Conservation (phyloP, 768 basidiomycete species). For the button mushroom (Agaricus bisporus) region DNA sequence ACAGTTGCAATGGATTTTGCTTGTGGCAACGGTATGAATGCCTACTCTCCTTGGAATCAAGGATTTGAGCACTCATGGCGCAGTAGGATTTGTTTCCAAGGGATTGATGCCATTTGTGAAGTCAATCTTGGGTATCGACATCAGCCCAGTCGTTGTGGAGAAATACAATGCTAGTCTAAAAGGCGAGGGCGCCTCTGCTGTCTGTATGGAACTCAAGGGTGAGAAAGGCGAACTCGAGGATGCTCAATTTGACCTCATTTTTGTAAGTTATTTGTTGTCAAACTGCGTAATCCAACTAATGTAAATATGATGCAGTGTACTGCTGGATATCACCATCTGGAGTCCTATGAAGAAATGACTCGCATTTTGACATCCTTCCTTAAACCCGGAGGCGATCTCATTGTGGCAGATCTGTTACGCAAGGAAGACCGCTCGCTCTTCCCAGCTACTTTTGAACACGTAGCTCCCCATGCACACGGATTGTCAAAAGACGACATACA, state of each 20-base stretch:
- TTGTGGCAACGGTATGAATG: conserved; percentile 55
- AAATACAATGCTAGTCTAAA: conserved; percentile 46
- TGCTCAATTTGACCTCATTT: conserved; percentile 54
- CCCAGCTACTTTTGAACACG: conserved; percentile 22
- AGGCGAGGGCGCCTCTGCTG: conserved; percentile 50
- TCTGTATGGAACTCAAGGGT: conserved; percentile 40
- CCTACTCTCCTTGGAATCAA: background rate
- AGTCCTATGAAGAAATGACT: conserved; percentile 45
- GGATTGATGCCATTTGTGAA: conserved; percentile 50
- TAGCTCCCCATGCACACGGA: conserved; percentile 42
- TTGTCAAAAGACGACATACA: conserved; percentile 37
- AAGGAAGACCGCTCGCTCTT: conserved; percentile 9
- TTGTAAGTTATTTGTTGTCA: conserved; percentile 32
- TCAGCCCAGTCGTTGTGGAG: conserved; percentile 61
- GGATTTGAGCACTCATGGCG: background rate
- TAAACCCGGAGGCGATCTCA: conserved; percentile 53
- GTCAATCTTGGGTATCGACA: conserved; percentile 61
- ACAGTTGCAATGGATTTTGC: conserved; percentile 65
- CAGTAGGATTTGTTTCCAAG: conserved; percentile 50
- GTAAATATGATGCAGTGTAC: conserved; percentile 36
- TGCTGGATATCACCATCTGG: conserved; percentile 62
- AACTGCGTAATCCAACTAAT: background rate
- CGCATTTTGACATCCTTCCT: conserved; percentile 47
- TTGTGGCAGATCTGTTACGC: conserved; percentile 45
- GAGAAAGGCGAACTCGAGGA: conserved; percentile 38